These are phyloP conservation scores for Talaromyces sp. DNA, from an alignment of 2,329 filamentous ascomycete species.

Conservation along the genomic window DNA sequence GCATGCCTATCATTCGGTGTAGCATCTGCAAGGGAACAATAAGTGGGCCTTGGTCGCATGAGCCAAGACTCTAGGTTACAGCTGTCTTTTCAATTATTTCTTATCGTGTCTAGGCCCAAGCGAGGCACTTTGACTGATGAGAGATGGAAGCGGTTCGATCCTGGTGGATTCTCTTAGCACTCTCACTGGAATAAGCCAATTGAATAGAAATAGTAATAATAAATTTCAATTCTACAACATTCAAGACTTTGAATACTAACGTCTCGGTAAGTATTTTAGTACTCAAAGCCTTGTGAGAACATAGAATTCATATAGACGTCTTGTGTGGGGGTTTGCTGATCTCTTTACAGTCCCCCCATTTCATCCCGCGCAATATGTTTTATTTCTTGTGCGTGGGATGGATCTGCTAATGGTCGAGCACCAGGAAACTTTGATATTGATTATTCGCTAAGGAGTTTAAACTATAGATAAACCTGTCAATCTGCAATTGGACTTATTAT, in stretches of 20 bases:
- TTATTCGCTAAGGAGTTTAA: background rate
- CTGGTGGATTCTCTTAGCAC: background rate
- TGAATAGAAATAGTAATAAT: background rate
- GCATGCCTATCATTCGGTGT: background rate
- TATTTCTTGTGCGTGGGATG: background rate
- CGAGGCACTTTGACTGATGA: background rate
- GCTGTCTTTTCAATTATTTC: background rate
- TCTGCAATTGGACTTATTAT: too few species aligned
- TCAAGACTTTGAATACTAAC: background rate
- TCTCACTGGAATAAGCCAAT: background rate
- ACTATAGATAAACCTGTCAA: background rate
- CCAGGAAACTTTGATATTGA: background rate
- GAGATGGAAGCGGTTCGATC: background rate
- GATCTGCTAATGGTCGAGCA: background rate
- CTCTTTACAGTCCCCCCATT: background rate
- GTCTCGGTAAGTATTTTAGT: background rate
- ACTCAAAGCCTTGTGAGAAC: background rate
- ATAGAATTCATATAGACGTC: background rate
- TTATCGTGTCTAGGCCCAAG: background rate
- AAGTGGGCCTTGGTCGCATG: background rate
- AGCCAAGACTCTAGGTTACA: background rate
- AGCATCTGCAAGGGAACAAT: background rate
- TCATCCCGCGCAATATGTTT: background rate
- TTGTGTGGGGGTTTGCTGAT: background rate
- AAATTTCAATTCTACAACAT: background rate